Conservation (phyloP, 345 rosid species). For the Ceriops decandra region DNA sequence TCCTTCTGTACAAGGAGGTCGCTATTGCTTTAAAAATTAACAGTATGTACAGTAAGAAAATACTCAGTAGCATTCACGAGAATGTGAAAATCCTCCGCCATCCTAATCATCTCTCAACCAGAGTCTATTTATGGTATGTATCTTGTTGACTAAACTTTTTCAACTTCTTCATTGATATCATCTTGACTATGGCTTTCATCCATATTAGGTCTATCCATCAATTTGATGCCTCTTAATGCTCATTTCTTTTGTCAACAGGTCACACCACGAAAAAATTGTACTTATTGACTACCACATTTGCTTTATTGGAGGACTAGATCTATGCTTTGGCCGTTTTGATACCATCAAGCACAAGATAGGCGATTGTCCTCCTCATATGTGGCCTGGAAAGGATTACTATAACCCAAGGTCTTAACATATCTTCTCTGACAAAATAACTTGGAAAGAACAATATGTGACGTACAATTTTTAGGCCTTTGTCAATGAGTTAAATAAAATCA, state of each 20-base stretch:
- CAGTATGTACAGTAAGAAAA: constrained; percentile 75
- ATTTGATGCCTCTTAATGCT: constrained; percentile 17
- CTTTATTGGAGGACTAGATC: constrained; percentile 88
- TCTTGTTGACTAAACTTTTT: neutral
- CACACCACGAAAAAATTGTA: constrained; percentile 93
- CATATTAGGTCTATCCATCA: neutral
- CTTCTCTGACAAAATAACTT: neutral
- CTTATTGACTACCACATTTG: constrained; percentile 74
- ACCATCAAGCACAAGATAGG: constrained; percentile 68
- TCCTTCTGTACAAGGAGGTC: constrained; percentile 93
- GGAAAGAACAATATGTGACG: neutral
- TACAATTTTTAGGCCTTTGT: no score
- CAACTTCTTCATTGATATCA: no score
- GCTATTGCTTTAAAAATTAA: constrained; percentile 83
- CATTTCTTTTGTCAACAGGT: constrained; percentile 44
- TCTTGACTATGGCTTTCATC: neutral
- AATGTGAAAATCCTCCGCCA: constrained; percentile 80
- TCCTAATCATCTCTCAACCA: constrained; percentile 81
- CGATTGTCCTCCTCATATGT: constrained; percentile 59
- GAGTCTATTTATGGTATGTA: constrained; percentile 74
- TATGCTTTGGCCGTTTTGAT: constrained; percentile 91
- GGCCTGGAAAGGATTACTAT: constrained; percentile 97
- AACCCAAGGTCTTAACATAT: constrained; percentile 64
- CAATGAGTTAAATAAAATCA: no score
- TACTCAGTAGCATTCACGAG: constrained; percentile 71